Evolutionary conservation across 352 stramenopile species (phyloP).

Genomic region (Globisporangium camurandrum): DNA sequence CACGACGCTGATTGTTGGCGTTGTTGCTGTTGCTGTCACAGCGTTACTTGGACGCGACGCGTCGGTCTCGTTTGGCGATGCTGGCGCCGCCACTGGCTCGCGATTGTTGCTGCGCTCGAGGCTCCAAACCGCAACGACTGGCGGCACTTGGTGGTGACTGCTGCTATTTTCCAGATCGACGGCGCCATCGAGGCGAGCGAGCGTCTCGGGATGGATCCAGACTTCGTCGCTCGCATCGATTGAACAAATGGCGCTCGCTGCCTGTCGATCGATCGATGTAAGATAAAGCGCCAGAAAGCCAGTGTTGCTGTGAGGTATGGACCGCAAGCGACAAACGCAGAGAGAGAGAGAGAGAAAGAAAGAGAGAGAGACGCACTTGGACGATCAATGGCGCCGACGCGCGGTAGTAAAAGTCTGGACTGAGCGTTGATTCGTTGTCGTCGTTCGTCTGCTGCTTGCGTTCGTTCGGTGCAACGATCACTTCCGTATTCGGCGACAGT

Average conservation of each 20-base stretch:
- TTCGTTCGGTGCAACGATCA: constrained; percentile 74
- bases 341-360: background rate
- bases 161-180: too few relatives aligned
- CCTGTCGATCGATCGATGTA: background rate
- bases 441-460: constrained; percentile 22
- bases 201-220: constrained; percentile 55
- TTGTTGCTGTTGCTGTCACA: too few relatives aligned
- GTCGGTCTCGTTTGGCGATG: too few relatives aligned
- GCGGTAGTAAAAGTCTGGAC: constrained; percentile 49
- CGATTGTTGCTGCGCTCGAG: constrained; percentile 2
- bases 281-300: background rate
- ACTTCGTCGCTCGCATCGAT: constrained; percentile 49
- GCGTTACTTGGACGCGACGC: background rate
- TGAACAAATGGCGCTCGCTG: background rate
- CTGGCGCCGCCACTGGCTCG: background rate
- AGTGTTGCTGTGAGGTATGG: too few relatives aligned
- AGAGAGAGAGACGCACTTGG: constrained; percentile 21
- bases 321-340: background rate
- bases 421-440: too few relatives aligned
- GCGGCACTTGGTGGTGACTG: constrained; percentile 18
- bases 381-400: constrained; percentile 40
- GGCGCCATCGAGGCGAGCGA: constrained; percentile 52
- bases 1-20: constrained; percentile 27
- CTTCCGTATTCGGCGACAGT: constrained; percentile 57
- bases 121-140: constrained; percentile 34